These are phyloP conservation scores for Hypoxylon sp. DNA, from an alignment of 2,329 filamentous ascomycete species.

Conservation along the genomic window DNA sequence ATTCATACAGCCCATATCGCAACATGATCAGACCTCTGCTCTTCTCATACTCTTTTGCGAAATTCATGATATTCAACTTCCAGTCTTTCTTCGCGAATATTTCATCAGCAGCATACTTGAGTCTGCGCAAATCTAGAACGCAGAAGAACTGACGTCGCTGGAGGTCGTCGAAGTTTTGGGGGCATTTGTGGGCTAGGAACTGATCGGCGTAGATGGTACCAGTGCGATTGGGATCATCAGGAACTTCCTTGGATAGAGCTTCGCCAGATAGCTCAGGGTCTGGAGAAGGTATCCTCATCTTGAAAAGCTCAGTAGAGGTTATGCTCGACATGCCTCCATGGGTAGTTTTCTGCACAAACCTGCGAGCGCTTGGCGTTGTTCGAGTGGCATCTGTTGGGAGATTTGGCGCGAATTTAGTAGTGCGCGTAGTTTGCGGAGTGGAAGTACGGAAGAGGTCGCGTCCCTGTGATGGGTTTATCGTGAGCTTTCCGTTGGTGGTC, in stretches of 20 bases:
- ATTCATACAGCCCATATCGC: constrained; percentile 71
- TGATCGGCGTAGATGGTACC: constrained; percentile 71
- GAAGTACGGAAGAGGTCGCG: constrained; percentile 51
- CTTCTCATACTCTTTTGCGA: constrained; percentile 74
- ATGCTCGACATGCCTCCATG: constrained; percentile 63
- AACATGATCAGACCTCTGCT: constrained; percentile 71
- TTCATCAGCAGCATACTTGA: constrained; percentile 71
- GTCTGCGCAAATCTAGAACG: constrained; percentile 69
- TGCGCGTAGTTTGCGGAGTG: constrained; percentile 46
- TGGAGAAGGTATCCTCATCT: constrained; percentile 69
- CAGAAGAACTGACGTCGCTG: constrained; percentile 73
- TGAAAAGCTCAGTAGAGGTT: constrained; percentile 64
- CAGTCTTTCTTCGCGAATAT: constrained; percentile 71
- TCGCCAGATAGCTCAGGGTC: constrained; percentile 68
- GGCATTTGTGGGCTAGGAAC: constrained; percentile 68
- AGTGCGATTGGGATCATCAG: constrained; percentile 62
- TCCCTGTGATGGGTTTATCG: constrained; percentile 35
- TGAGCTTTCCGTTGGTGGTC: constrained; percentile 40
- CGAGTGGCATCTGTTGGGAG: constrained; percentile 46
- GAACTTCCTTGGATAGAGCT: constrained; percentile 64
- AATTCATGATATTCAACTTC: constrained; percentile 72
- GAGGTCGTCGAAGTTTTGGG: constrained; percentile 67
- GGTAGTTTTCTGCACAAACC: constrained; percentile 55
- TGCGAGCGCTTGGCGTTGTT: constrained; percentile 44
- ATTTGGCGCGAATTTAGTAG: constrained; percentile 47